Base-by-base conservation (phyloP, 306 rosid genomes). In the Dalbergia cultrata region DNA sequence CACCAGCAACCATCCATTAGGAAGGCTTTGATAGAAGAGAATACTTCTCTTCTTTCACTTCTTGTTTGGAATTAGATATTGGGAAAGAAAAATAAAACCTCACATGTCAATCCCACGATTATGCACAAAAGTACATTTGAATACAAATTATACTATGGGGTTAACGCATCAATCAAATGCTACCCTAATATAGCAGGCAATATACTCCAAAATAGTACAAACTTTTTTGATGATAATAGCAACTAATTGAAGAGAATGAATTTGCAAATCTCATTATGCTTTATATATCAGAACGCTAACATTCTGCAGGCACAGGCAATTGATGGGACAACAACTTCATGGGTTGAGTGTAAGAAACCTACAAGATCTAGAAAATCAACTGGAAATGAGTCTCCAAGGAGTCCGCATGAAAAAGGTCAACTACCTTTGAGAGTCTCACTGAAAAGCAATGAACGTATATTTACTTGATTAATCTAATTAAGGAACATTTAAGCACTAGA, bases 301-400 rank as follows among this genome's bases (percentile, higher is more conserved):
- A 64, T 76, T 67, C 39, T 77, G 68, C 61, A 10, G 58, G 44
- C 35, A 67, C 91, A 92, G 97, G 81, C 85, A 88, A 66, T 16
- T 87, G 84, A 87, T 87, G 89, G 97, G 94, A 72, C 83, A 84
- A 87, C 91, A 90, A 16, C 94, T 89, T 81, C 85, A 22, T 34
- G 92, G 94, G 54, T 78, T 90, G 83, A 85, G 85, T 65, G 74
- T 84, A 22, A 80, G 77, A 79, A 90, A 85, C 77, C 86, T 93
- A 53, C 87, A 93, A 57, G 85, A 85, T 88, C 87, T 93, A 19
- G 96, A 93, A 85, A 78, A 63, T 62, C 92, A 80, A 75, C 78
- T 93, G 74, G 91, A 92, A 87, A 67, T 86, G 77, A 87, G 92
- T 79, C 87, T 92, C 41, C 86, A 68, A 70, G 90, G 90, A 13